Evolutionary conservation across 495 filamentous ascomycete species (phyloP).

Genomic region (Parathielavia appendiculata): DNA sequence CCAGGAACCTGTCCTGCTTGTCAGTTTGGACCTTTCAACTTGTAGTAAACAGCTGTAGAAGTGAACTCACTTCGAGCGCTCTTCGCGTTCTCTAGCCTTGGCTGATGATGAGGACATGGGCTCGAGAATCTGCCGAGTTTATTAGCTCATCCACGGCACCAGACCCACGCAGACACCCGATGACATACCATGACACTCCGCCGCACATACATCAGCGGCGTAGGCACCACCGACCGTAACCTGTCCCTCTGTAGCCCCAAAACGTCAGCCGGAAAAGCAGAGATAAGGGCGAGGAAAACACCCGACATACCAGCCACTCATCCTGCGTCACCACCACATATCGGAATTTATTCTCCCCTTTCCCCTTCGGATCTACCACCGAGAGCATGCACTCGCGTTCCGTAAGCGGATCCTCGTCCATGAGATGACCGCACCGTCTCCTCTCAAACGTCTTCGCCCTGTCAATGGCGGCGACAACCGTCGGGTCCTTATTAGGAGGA

Average conservation of each 20-base stretch:
- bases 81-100: conserved; percentile 58
- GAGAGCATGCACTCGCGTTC: conserved; percentile 72
- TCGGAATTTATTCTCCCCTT: conserved; percentile 75
- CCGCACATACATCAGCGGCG: conserved; percentile 67
- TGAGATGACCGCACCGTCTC: conserved; percentile 83
- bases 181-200: conserved; percentile 71
- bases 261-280: conserved; percentile 3
- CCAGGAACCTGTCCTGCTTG: conserved; percentile 23
- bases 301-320: conserved; percentile 28
- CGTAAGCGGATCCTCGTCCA: conserved; percentile 67
- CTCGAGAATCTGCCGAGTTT: conserved; percentile 51
- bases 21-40: conserved; percentile 3
- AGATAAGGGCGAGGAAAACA: background rate
- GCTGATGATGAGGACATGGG: conserved; percentile 67
- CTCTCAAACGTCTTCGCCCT: conserved; percentile 72
- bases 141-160: background rate
- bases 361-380: conserved; percentile 68
- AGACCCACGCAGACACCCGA: background rate
- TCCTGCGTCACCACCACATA: conserved; percentile 83
- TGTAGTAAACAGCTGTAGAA: background rate
- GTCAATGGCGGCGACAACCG: conserved; percentile 56
- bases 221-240: conserved; percentile 32
- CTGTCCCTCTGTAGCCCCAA: conserved; percentile 22
- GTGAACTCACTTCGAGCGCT: conserved; percentile 66
- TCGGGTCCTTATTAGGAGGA: conserved; percentile 51